These are phyloP conservation scores for Akanthomyces dipterigenus DNA, from an alignment of 2,329 filamentous ascomycete species.

Conservation along the genomic window DNA sequence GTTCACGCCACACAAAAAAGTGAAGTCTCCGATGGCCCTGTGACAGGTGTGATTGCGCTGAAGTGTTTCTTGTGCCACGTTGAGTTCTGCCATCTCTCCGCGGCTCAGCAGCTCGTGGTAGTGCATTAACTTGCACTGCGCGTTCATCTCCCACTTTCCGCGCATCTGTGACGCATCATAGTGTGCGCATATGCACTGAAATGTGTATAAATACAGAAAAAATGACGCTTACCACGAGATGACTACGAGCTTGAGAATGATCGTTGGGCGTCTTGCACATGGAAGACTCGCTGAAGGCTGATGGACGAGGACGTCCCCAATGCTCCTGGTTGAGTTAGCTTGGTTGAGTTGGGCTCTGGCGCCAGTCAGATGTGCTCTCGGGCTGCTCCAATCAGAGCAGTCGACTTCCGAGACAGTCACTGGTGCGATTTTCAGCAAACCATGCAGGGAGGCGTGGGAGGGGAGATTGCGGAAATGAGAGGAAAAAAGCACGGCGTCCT, in stretches of 20 bases:
- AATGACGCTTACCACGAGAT: no score
- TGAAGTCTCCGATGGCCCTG: not conserved
- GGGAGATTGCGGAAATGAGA: not conserved
- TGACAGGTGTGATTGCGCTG: not conserved
- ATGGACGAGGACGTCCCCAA: no score
- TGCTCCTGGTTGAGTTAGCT: no score
- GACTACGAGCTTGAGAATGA: no score
- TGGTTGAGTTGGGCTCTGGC: no score
- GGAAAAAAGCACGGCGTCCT: not conserved
- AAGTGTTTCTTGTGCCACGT: not conserved
- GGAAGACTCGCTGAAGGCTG: no score
- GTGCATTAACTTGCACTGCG: not conserved
- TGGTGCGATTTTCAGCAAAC: not conserved
- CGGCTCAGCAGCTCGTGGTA: not conserved
- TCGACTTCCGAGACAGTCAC: not conserved
- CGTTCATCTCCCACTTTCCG: no score
- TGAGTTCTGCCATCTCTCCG: not conserved
- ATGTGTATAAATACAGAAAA: no score
- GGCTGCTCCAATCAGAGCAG: not conserved
- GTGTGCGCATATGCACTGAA: no score
- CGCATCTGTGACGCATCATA: no score
- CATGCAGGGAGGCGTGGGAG: not conserved
- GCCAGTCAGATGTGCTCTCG: no score
- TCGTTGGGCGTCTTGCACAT: no score
- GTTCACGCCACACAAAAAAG: not conserved